Conservation (phyloP, 2,329 filamentous ascomycete genomes). For the Epichloe sibirici region DNA sequence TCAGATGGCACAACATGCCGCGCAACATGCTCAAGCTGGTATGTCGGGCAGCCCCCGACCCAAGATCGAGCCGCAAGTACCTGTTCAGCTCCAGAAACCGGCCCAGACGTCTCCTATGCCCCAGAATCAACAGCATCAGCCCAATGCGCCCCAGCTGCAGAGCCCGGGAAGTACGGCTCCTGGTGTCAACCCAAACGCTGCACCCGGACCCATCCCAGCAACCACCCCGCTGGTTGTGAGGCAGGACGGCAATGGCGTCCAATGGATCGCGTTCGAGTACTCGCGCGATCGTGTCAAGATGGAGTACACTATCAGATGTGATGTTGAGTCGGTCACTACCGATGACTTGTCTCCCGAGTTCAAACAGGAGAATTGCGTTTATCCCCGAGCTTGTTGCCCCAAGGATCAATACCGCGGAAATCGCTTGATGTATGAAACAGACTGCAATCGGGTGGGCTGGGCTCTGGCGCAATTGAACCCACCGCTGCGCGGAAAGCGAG, state of each 20-base stretch:
- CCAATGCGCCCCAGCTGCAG: conserved; percentile 26
- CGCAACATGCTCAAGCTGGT: conserved; percentile 38
- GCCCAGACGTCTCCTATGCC: conserved; percentile 31
- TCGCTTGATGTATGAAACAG: conserved; percentile 88
- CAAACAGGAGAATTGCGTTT: conserved; percentile 97
- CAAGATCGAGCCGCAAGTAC: conserved; percentile 51
- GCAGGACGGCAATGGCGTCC: conserved; percentile 91
- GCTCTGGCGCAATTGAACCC: conserved; percentile 88
- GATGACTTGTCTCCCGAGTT: conserved; percentile 77
- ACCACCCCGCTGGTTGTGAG: conserved; percentile 89
- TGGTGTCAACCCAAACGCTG: conserved; percentile 75
- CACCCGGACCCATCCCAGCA: conserved; percentile 89
- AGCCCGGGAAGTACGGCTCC: conserved; percentile 24
- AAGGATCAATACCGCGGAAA: conserved; percentile 97
- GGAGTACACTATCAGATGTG: conserved; percentile 97
- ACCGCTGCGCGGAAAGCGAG: conserved; percentile 81
- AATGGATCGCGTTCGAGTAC: conserved; percentile 99
- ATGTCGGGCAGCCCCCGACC: conserved; percentile 51
- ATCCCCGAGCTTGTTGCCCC: conserved; percentile 83
- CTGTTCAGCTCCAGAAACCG: conserved; percentile 47
- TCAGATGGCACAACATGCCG: conserved; percentile 46
- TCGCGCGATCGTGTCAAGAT: conserved; percentile 96
- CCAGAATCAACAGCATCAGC: conserved; percentile 25
- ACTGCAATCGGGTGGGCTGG: conserved; percentile 99
- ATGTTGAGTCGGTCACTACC: conserved; percentile 91